phyloP scores from a whole-genome alignment of 805 yeast genomes.

The Saccharomycopsis babjevae region DNA sequence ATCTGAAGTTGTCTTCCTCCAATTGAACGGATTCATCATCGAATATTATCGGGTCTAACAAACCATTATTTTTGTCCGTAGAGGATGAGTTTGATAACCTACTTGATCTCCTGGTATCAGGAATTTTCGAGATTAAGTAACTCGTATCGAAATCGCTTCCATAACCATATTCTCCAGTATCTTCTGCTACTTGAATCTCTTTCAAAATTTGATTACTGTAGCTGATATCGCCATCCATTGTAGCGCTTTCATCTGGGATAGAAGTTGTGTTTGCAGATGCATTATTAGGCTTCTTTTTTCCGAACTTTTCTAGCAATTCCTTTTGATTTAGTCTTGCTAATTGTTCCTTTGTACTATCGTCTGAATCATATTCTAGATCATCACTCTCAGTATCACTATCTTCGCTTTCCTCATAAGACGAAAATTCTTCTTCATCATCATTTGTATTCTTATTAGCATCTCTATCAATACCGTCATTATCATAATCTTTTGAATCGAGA shows the following conservation, averaged over 20 bases:
- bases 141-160: not conserved
- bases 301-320: not conserved
- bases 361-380: constrained; percentile 7
- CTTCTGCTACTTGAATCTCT: not conserved
- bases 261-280: not conserved
- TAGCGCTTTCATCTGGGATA: not conserved
- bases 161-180: not conserved
- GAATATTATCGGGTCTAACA: not conserved
- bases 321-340: constrained; percentile 4
- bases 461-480: not conserved
- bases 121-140: not conserved
- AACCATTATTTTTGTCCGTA: not conserved
- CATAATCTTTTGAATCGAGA: not conserved
- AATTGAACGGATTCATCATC: not conserved
- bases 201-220: not conserved
- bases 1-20: not conserved
- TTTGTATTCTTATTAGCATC: not conserved
- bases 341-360: constrained; percentile 16
- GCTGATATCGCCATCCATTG: not conserved
- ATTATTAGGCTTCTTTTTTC: not conserved
- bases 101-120: not conserved
- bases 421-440: not conserved
- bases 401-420: constrained; percentile 5
- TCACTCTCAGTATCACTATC: constrained; percentile 1
- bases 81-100: not conserved